Evolutionary conservation across 208 protist genomes (phyloP), one percentile per base, ranked within the genome.

Genomic region (Angomonas deanei): DNA sequence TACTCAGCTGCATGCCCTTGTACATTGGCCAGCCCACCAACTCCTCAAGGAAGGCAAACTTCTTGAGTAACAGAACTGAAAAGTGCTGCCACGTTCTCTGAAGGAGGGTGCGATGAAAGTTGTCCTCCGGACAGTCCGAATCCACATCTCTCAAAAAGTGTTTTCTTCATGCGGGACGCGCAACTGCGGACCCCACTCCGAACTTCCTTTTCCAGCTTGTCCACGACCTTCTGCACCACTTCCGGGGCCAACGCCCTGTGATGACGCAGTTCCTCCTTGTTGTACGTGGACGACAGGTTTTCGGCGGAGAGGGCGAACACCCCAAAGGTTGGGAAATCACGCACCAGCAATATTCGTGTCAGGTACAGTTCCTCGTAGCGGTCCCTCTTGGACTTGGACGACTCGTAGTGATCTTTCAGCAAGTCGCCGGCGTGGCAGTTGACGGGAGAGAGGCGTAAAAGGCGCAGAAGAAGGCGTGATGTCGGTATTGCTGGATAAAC

Each of bases 391-490:
- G 66, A 48, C 64, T 82, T 80, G 26, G 82, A 88, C 8, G 78
- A 78, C 19, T 80, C 72, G 55, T 84, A 84, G 55, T 85, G 78
- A 62, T 92, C 84, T 10, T 72, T 62, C 32, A 95, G 77, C 28
- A 91, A 42, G 31, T 77, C 75, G 47, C 73, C 56, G 17, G 84
- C 80, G 57, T 88, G 86, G 50, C 72, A 75, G 26, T 72, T 55
- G 15, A 63, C 3, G 82, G 70, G 33, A 95, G 61, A 2, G 84
- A 81, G 2, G 63, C 70, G 70, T 84, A 95, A 54, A 93, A 85
- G 53, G 82, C 75, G 63, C 89, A 95, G 68, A 95, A 95, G 70
- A 93, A 95, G 28, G 86, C 79, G 59, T 95, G 89, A 49, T 95
- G 89, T 24, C 89, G 86, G 64, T 90, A 92, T 66, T 95, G 86